phyloP scores from a whole-genome alignment of 1,139 yeast genomes.

The Hemisphaericaspora lyxosophila region DNA sequence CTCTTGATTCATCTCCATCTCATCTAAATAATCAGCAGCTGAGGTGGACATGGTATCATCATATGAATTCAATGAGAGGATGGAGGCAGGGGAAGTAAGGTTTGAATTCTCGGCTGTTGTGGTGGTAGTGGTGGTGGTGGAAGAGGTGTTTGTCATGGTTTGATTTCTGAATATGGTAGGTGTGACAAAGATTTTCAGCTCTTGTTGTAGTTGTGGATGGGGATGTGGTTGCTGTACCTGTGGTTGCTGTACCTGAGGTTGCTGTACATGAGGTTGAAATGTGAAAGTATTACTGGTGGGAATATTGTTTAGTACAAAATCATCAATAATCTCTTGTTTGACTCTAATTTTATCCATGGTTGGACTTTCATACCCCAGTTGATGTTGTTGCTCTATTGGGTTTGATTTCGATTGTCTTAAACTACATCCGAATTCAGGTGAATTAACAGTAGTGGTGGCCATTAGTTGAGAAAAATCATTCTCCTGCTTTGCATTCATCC shows the following conservation, averaged over 20 bases:
- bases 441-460: constrained; percentile 6
- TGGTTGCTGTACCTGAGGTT: constrained; percentile 3
- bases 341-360: constrained; percentile 28
- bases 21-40: neutral
- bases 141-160: constrained; percentile 8
- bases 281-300: constrained; percentile 16
- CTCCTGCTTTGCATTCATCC: neutral
- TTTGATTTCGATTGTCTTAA: constrained; percentile 11
- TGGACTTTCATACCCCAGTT: neutral
- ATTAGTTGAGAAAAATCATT: neutral
- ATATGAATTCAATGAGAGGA: constrained; percentile 33
- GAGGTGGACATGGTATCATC: constrained; percentile 13
- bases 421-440: constrained; percentile 12
- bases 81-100: constrained; percentile 37
- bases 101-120: constrained; percentile 17
- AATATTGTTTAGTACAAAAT: constrained; percentile 39
- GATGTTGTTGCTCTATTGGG: constrained; percentile 5
- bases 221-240: neutral
- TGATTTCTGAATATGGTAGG: constrained; percentile 19
- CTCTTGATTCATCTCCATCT: no score
- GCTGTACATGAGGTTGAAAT: neutral
- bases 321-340: constrained; percentile 44
- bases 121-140: no score
- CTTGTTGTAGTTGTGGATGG: constrained; percentile 3
- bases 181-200: constrained; percentile 14